A percentile compares a stretch with the other conserved stretches of the same genome.
Conservation (phyloP, 495 filamentous ascomycete genomes). For the Hyaloscypha bicolor region DNA sequence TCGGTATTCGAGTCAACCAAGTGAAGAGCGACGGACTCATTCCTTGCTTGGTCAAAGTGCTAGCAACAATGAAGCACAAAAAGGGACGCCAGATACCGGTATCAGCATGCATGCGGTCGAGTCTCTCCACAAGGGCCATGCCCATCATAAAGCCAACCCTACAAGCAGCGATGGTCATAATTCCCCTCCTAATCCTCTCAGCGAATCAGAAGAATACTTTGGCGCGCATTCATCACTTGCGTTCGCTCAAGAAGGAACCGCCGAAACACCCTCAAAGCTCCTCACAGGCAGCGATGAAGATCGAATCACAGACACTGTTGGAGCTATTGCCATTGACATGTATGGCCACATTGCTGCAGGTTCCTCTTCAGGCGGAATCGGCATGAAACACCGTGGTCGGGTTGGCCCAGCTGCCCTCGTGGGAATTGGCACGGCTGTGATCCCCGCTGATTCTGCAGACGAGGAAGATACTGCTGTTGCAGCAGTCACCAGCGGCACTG, state of each 20-base stretch:
- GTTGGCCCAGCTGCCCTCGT: constrained; percentile 91
- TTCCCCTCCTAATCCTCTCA: constrained; percentile 11
- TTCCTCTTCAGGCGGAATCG: constrained; percentile 98
- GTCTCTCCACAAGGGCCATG: not conserved
- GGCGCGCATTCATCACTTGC: not conserved
- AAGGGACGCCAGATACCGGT: constrained; percentile 22
- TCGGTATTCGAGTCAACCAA: constrained; percentile 17
- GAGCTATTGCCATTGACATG: constrained; percentile 87
- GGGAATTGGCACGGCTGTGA: constrained; percentile 83
- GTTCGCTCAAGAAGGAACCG: constrained; percentile 30
- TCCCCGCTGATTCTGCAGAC: constrained; percentile 69
- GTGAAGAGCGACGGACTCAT: constrained; percentile 22
- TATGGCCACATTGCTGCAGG: constrained; percentile 89
- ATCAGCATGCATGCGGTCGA: constrained; percentile 14
- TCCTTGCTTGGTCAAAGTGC: constrained; percentile 27
- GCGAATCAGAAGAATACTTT: not conserved
- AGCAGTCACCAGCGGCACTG: constrained; percentile 86
- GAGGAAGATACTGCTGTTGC: constrained; percentile 65
- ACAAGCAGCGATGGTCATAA: constrained; percentile 20
- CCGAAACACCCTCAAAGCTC: constrained; percentile 20
- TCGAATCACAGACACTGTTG: constrained; percentile 86
- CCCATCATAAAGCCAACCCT: not conserved
- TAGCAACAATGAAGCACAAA: constrained; percentile 16
- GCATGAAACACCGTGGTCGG: constrained; percentile 93
- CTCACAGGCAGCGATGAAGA: constrained; percentile 38